Percentiles rank a stretch among this genome's conserved stretches.
These are phyloP conservation scores for Nemania bipapillata DNA, from an alignment of 2,329 filamentous ascomycete species.

Conservation along the genomic window DNA sequence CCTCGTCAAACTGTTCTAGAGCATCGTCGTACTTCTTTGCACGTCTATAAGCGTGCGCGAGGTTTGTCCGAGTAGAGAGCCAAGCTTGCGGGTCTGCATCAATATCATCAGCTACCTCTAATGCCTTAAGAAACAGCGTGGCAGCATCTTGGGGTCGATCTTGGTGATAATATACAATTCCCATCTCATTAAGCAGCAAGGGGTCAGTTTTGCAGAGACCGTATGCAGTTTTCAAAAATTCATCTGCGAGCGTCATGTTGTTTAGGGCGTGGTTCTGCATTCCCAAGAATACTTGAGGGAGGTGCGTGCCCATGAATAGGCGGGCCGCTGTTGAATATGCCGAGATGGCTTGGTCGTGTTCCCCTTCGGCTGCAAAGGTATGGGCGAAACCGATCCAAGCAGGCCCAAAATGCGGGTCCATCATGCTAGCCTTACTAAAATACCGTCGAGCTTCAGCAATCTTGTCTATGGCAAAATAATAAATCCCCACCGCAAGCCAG, in stretches of 20 bases:
- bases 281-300: slow-evolving; percentile 93
- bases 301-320: slow-evolving; percentile 94
- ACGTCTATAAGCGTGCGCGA: slow-evolving; percentile 87
- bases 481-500: slow-evolving; percentile 93
- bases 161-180: slow-evolving; percentile 94
- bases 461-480: slow-evolving; percentile 89
- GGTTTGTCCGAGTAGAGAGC: slow-evolving; percentile 85
- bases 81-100: slow-evolving; percentile 84
- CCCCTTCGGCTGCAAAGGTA: slow-evolving; percentile 95
- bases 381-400: slow-evolving; percentile 99
- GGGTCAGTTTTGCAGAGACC: slow-evolving; percentile 85
- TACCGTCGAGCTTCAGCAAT: slow-evolving; percentile 94
- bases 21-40: slow-evolving; percentile 75
- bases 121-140: slow-evolving; percentile 78
- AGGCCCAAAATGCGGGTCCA: slow-evolving; percentile 96
- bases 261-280: slow-evolving; percentile 98
- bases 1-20: slow-evolving; percentile 84
- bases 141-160: slow-evolving; percentile 79
- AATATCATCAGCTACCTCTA: slow-evolving; percentile 81
- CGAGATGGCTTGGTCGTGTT: slow-evolving; percentile 97
- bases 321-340: slow-evolving; percentile 95
- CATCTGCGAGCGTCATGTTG: slow-evolving; percentile 91
- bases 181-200: slow-evolving; percentile 92
- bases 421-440: slow-evolving; percentile 96
- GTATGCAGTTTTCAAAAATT: slow-evolving; percentile 92